Conservation (phyloP, 208 protist genomes). For the Crithidia expoeki region DNA sequence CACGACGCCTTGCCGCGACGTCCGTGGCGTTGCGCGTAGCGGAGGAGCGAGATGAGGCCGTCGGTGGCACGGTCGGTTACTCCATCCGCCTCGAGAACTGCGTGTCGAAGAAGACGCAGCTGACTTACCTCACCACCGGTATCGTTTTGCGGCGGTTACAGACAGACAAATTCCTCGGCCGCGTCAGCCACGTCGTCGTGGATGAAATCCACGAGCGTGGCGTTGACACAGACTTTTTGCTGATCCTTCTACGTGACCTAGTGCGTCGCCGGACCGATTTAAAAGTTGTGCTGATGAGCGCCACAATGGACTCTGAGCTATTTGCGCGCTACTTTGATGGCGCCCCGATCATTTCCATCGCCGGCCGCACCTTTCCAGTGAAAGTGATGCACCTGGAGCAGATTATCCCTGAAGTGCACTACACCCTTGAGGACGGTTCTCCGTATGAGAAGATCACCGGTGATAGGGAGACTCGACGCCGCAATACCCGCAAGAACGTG, state of each 20-base stretch:
- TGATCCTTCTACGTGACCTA: conserved; percentile 92
- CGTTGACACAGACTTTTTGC: conserved; percentile 95
- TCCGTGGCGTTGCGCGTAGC: conserved; percentile 94
- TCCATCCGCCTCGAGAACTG: conserved; percentile 93
- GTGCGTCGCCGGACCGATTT: conserved; percentile 70
- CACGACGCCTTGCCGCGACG: conserved; percentile 92
- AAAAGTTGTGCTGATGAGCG: conserved; percentile 95
- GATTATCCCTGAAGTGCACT: conserved; percentile 84
- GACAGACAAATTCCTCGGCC: conserved; percentile 83
- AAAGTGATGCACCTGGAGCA: conserved; percentile 94
- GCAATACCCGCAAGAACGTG: conserved; percentile 78
- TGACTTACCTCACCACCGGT: conserved; percentile 95
- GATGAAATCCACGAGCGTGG: conserved; percentile 97
- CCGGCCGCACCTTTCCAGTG: conserved; percentile 95
- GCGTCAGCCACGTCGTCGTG: conserved; percentile 93
- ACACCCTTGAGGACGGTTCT: conserved; percentile 83
- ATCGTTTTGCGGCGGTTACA: conserved; percentile 92
- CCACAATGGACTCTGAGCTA: conserved; percentile 95
- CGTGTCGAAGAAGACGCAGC: conserved; percentile 81
- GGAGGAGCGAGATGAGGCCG: conserved; percentile 88
- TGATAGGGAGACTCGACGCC: conserved; percentile 46
- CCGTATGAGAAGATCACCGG: conserved; percentile 68
- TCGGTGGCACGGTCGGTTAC: conserved; percentile 93
- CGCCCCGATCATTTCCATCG: conserved; percentile 89
- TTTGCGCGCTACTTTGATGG: conserved; percentile 93